phyloP scores from a whole-genome alignment of 2,329 filamentous ascomycete species.

The Hypomyces rosellus region DNA sequence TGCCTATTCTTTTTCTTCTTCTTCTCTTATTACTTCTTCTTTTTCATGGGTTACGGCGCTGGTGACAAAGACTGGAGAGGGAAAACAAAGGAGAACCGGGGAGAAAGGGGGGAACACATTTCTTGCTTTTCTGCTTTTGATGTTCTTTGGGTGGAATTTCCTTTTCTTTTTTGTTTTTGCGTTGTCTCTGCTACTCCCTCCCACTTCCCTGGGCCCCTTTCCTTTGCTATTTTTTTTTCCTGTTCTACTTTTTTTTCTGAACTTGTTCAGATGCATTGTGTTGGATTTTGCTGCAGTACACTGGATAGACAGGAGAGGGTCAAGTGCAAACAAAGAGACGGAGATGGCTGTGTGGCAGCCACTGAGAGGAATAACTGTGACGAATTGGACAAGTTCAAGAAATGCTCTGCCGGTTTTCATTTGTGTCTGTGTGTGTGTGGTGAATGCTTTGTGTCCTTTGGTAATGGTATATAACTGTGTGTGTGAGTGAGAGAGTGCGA shows the following conservation, averaged over 20 bases:
- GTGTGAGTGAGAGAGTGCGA: no score
- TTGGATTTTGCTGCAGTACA: constrained; percentile 9
- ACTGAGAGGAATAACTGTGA: neutral
- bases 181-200: constrained; percentile 3
- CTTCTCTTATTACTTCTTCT: constrained; percentile 10
- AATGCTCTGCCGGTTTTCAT: no score
- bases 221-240: neutral
- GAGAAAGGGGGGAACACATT: neutral
- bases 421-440: no score
- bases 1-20: no score
- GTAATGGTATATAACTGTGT: no score
- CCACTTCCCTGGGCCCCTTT: constrained; percentile 2
- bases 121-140: constrained; percentile 4
- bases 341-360: neutral
- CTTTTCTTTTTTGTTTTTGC: constrained; percentile 1
- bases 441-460: no score
- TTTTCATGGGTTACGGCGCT: constrained; percentile 23
- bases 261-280: constrained; percentile 5
- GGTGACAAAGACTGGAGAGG: constrained; percentile 14
- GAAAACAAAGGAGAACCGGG: constrained; percentile 1
- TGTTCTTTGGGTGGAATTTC: constrained; percentile 2
- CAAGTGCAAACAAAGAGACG: constrained; percentile 12
- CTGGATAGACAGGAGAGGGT: constrained; percentile 11
- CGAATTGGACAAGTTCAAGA: neutral
- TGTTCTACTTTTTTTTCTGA: constrained; percentile 1